Percentiles rank a stretch among this genome's conserved stretches.
phyloP scores from a whole-genome alignment of 345 rosid species.

The Anastatica hierochuntica region DNA sequence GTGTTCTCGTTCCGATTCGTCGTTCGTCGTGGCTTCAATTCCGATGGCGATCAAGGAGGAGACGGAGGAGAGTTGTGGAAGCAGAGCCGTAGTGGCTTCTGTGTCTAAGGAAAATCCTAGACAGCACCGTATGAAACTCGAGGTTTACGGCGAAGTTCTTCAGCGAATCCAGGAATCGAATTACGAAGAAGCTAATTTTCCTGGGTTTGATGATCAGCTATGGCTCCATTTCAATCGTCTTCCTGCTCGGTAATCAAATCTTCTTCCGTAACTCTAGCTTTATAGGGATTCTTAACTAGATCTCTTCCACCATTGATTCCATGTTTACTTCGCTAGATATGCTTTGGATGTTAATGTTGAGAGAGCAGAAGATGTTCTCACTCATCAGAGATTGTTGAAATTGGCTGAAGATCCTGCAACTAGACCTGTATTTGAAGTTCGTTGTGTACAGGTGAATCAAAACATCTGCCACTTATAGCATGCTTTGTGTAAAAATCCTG shows the following conservation, averaged over 20 bases:
- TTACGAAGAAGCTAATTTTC: constrained; percentile 56
- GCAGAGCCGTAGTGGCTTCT: constrained; percentile 57
- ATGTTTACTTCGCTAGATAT: constrained; percentile 35
- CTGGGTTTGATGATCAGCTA: constrained; percentile 88
- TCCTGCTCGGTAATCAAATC: constrained; percentile 61
- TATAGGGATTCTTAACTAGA: background rate
- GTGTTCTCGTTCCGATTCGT: background rate
- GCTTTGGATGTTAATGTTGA: constrained; percentile 94
- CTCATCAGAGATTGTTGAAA: constrained; percentile 64
- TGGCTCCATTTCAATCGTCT: constrained; percentile 98
- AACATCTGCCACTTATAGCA: background rate
- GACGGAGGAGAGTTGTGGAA: constrained; percentile 82
- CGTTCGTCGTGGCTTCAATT: background rate
- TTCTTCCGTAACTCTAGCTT: background rate
- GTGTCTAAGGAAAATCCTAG: constrained; percentile 47
- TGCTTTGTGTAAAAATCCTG: background rate
- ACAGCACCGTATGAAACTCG: constrained; percentile 70
- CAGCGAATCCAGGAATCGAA: constrained; percentile 60
- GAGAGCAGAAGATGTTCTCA: constrained; percentile 90
- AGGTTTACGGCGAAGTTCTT: constrained; percentile 71
- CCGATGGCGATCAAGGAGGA: constrained; percentile 75
- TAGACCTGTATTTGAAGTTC: constrained; percentile 80
- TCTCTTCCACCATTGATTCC: no score
- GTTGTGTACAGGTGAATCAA: constrained; percentile 60
- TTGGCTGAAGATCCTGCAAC: constrained; percentile 71